Percentiles rank a stretch among this genome's conserved stretches.
phyloP scores from a whole-genome alignment of 2,329 filamentous ascomycete species.

The Cryphonectria naterciae region DNA sequence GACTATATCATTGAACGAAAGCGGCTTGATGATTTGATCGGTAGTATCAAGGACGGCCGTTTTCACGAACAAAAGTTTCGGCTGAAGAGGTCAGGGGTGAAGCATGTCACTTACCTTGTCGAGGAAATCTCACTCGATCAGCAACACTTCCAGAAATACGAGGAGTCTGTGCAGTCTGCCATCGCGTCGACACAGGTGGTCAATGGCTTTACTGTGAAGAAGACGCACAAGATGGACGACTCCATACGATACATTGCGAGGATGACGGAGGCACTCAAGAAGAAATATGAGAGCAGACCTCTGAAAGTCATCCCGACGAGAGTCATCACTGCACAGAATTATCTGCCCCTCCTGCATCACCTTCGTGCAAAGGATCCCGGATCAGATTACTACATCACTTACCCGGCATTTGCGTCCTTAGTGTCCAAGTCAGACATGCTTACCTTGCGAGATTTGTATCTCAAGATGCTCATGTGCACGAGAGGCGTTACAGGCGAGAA shows the following conservation, averaged over 20 bases:
- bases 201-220: constrained; percentile 78
- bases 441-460: constrained; percentile 73
- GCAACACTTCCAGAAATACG: constrained; percentile 58
- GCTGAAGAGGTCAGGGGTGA: constrained; percentile 71
- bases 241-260: constrained; percentile 75
- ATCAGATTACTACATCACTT: constrained; percentile 65
- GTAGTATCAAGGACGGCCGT: constrained; percentile 79
- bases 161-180: constrained; percentile 71
- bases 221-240: constrained; percentile 75
- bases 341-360: constrained; percentile 65
- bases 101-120: constrained; percentile 77
- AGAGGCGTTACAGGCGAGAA: constrained; percentile 76
- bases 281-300: constrained; percentile 62
- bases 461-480: constrained; percentile 87
- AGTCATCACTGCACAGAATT: constrained; percentile 66
- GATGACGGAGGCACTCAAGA: constrained; percentile 71
- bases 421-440: constrained; percentile 76
- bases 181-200: constrained; percentile 79
- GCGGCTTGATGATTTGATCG: constrained; percentile 77
- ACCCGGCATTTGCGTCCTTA: constrained; percentile 71
- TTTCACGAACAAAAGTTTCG: constrained; percentile 88
- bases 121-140: constrained; percentile 70
- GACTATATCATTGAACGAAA: constrained; percentile 85
- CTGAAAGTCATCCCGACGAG: constrained; percentile 69
- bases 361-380: constrained; percentile 57